Conservation (phyloP, 2,329 filamentous ascomycete species). For the Colletotrichum tanaceti region DNA sequence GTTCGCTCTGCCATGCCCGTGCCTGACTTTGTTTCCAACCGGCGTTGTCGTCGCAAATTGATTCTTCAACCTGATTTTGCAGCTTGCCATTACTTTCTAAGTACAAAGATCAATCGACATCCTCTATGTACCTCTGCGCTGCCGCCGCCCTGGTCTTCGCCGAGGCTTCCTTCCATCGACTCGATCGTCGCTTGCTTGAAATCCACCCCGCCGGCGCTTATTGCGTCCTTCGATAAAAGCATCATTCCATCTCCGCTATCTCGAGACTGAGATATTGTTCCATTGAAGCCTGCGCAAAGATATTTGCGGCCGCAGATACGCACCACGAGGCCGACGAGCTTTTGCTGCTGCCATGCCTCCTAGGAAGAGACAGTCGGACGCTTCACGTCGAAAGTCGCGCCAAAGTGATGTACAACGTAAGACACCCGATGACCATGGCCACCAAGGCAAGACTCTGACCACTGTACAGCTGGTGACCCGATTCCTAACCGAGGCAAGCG, state of each 20-base stretch:
- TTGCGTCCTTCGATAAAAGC: not conserved
- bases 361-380: constrained; percentile 41
- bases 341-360: constrained; percentile 8
- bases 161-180: not conserved
- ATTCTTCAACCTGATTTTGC: not conserved
- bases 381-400: constrained; percentile 46
- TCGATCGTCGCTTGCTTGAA: not conserved
- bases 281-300: not conserved
- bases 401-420: constrained; percentile 58
- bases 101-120: not conserved
- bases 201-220: too few relatives aligned
- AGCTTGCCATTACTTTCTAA: too few relatives aligned
- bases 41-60: not conserved
- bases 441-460: constrained; percentile 7
- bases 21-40: not conserved
- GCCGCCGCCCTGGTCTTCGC: not conserved
- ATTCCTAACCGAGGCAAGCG: constrained; percentile 70
- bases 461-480: constrained; percentile 74
- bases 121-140: constrained; percentile 1
- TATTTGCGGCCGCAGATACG: not conserved
- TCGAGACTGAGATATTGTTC: not conserved
- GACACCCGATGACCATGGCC: constrained; percentile 19
- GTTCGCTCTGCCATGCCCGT: not conserved
- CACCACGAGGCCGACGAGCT: not conserved
- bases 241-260: not conserved